A percentile compares a stretch with the other conserved stretches of the same genome.
Conservation (phyloP, 257 asterid genomes). For the Nicotiana attenuata region DNA sequence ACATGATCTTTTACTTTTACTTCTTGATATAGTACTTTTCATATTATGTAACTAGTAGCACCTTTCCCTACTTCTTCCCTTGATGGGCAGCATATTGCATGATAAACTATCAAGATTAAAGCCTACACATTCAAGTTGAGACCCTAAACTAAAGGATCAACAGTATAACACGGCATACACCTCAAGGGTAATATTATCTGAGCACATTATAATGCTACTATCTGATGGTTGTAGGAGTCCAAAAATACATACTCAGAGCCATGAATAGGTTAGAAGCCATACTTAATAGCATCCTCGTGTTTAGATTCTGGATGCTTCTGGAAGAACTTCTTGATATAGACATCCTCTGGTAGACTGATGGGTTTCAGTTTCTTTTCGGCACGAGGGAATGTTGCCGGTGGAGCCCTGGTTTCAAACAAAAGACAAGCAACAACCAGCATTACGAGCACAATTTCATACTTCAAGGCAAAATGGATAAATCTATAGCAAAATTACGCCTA, state of each 20-base stretch:
- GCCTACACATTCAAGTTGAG: neutral
- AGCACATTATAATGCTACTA: neutral
- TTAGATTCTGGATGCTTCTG: constrained; percentile 65
- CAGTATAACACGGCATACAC: neutral
- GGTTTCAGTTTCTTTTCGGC: constrained; percentile 60
- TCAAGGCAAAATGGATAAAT: neutral
- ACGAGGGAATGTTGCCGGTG: constrained; percentile 81
- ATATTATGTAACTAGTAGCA: neutral
- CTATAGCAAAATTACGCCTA: neutral
- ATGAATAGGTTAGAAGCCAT: constrained; percentile 16
- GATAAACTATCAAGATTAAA: neutral
- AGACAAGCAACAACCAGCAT: neutral
- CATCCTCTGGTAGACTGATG: constrained; percentile 76
- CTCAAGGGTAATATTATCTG: neutral
- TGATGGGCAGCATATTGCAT: neutral
- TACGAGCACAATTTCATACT: neutral
- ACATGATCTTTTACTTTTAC: neutral
- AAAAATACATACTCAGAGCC: neutral
- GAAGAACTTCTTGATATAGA: constrained; percentile 59
- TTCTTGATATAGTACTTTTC: neutral
- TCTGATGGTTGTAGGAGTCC: neutral
- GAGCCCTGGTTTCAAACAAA: constrained; percentile 45
- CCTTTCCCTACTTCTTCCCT: neutral
- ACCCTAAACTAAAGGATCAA: neutral
- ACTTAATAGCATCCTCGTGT: constrained; percentile 75